Percentiles rank a stretch among this genome's conserved stretches.
Evolutionary conservation across 176 grass and related monocot genomes (phyloP).

Genomic region (Bolboschoenus planiculmis): DNA sequence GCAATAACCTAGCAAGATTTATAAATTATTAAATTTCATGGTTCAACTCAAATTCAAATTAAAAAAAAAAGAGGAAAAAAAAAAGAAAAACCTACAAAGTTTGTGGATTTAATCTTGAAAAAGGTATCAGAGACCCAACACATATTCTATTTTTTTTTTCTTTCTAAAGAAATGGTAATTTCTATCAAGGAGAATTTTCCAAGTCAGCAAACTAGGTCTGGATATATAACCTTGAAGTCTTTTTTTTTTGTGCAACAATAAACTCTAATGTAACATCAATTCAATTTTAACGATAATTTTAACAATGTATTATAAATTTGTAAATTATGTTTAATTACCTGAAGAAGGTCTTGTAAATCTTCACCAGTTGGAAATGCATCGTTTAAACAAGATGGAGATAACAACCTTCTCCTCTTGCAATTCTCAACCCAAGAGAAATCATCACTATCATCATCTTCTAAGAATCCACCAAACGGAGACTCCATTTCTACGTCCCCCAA

Average conservation of each 20-base stretch:
- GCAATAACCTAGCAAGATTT: not conserved
- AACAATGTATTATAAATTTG: not conserved
- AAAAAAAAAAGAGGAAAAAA: not conserved
- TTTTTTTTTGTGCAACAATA: not conserved
- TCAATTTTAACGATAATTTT: not conserved
- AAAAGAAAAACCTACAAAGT: not conserved
- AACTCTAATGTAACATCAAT: not conserved
- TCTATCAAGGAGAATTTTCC: not conserved
- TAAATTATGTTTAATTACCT: not conserved
- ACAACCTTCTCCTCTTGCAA: constrained; percentile 1
- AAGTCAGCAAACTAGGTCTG: too few species aligned
- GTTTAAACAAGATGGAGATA: not conserved
- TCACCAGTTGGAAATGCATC: not conserved
- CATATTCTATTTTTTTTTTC: not conserved
- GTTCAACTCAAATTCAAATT: not conserved
- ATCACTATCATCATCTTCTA: constrained; percentile 4
- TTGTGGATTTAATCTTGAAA: not conserved
- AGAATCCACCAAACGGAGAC: not conserved
- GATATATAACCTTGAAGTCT: too few species aligned
- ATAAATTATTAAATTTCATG: not conserved
- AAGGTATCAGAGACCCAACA: not conserved
- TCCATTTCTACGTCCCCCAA: constrained; percentile 1
- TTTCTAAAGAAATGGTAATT: not conserved
- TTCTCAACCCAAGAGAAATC: not conserved
- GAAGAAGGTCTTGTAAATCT: constrained; percentile 1